Percentiles rank a stretch among this genome's conserved stretches.
phyloP scores from a whole-genome alignment of 2,329 filamentous ascomycete genomes.

The Raffaelea albimanens region DNA sequence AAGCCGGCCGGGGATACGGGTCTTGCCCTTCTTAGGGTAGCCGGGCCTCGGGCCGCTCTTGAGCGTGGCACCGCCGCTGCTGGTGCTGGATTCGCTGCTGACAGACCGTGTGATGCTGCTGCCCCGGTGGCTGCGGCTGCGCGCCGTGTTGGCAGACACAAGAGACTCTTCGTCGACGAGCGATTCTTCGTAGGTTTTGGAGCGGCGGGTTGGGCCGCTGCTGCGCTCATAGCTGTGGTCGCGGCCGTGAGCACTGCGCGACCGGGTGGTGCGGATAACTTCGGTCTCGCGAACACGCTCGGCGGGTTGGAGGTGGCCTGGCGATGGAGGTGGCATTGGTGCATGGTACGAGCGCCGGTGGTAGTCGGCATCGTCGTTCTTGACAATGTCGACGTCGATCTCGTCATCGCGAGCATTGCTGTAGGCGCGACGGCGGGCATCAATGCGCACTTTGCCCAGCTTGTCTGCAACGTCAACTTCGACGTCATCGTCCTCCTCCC shows the following conservation, averaged over 20 bases:
- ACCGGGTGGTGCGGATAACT: conserved; percentile 29
- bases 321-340: neutral
- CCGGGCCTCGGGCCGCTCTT: conserved; percentile 41
- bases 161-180: too few relatives aligned
- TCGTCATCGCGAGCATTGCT: too few relatives aligned
- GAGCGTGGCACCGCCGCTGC: conserved; percentile 34
- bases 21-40: conserved; percentile 80
- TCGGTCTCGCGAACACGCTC: conserved; percentile 55
- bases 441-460: neutral
- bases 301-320: conserved; percentile 50
- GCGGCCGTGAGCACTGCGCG: conserved; percentile 26
- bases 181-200: conserved; percentile 2
- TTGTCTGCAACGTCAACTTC: neutral
- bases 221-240: conserved; percentile 31
- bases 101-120: conserved; percentile 26
- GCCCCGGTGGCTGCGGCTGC: conserved; percentile 27
- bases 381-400: too few relatives aligned
- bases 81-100: conserved; percentile 15
- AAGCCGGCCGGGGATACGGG: conserved; percentile 71
- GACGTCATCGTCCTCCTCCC: neutral
- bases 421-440: neutral
- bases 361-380: neutral
- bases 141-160: neutral
- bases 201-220: conserved; percentile 29
- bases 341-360: neutral